Base-by-base conservation (phyloP, 1,284 basidiomycete species). In the Blastosporella zonata region DNA sequence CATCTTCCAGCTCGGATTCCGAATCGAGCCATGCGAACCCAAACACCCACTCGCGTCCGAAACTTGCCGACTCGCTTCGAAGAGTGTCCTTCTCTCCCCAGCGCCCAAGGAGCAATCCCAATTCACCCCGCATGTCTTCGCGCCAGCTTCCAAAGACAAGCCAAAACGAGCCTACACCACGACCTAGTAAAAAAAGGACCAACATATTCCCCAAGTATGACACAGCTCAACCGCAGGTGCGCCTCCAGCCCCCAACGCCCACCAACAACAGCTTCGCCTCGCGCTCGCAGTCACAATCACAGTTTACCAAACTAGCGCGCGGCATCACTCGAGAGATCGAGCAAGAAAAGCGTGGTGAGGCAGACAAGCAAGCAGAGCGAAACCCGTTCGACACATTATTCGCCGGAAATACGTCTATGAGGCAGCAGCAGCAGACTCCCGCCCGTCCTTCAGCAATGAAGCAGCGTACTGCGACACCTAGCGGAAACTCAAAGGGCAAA, bases 61-160 rank as follows among this genome's bases (percentile, higher is more conserved):
- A 78, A 59, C 71, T 89, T 21, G 73, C 82, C 1, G 85, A 88
- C 55, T 77, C 84, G 2, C 72, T 89, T 8, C 74, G 78, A 18
- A 77, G 77, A 22, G 75, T 82, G 29, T 75, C 79, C 0, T 84
- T 87, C 62, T 87, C 85, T 10, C 85, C 84, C 2, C 82, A 82
- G 59, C 77, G 85, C 9, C 87, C 84, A 0, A 77, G 82, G 10
- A 78, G 67, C 49, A 69, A 49, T 27, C 43, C 47, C 13, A 38
- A 36, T n/a, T 49, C 56, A n/a, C 51, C 58, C 20, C 54, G 52
- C 21, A 27, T 41, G 3, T 37, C 42, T 34, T 13, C 46, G 13
- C 38, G 43, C n/a, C 38, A 41, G 10, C 50, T 43, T 35, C 47
- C 41, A 12, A 45, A 23, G 23, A 33, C 37, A 17, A 47, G 59